These are phyloP conservation scores for Chenopodium suecicum DNA, from an alignment of 148 eudicot species.

Conservation along the genomic window DNA sequence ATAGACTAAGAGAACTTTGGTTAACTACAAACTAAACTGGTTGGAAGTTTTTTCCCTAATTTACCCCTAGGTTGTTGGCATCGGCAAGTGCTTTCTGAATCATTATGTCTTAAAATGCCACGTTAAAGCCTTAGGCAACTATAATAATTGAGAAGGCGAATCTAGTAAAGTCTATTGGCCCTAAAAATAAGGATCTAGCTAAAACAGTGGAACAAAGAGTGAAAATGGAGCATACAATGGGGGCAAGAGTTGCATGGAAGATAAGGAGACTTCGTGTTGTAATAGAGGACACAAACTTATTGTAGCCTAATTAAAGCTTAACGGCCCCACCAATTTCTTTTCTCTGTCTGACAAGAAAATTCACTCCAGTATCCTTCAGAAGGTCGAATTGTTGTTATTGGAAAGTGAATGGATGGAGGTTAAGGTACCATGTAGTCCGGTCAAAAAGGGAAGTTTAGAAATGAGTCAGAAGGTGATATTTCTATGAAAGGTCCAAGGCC, in stretches of 20 bases:
- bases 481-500: constrained; percentile 16
- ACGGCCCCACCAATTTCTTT: background rate
- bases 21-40: background rate
- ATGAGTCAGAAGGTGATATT: constrained; percentile 6
- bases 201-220: constrained; percentile 19
- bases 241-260: constrained; percentile 24
- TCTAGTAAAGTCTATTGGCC: constrained; percentile 1
- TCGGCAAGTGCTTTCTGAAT: background rate
- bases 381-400: constrained; percentile 16
- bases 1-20: background rate
- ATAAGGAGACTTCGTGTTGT: constrained; percentile 49
- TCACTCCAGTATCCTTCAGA: constrained; percentile 11
- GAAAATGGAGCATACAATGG: constrained; percentile 12
- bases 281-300: constrained; percentile 39
- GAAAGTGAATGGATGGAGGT: constrained; percentile 11
- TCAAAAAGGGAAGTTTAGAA: constrained; percentile 14
- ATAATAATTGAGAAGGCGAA: background rate
- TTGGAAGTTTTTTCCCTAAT: background rate
- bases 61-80: background rate
- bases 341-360: background rate
- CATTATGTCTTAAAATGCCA: background rate
- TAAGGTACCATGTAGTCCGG: constrained; percentile 22
- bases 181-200: constrained; percentile 14
- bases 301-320: background rate
- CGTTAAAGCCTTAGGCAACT: background rate